These are phyloP conservation scores for Monosporascus sp. DNA, from an alignment of 2,329 filamentous ascomycete species.

Conservation along the genomic window DNA sequence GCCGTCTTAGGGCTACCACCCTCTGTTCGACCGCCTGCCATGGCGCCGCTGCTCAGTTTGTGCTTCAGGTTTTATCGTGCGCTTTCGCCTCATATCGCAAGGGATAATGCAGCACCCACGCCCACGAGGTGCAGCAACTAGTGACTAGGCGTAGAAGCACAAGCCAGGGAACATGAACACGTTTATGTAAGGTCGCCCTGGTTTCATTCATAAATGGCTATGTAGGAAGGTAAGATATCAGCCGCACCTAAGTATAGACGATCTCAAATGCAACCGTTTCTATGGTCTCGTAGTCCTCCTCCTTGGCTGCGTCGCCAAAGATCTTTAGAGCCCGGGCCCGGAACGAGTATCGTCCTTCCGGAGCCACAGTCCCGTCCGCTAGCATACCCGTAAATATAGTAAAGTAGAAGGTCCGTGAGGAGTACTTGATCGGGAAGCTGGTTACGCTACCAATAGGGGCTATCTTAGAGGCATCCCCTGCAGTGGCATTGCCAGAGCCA, in stretches of 20 bases:
- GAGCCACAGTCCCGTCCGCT: constrained; percentile 15
- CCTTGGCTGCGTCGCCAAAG: constrained; percentile 18
- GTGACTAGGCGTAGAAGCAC: too few relatives aligned
- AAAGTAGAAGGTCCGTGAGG: background rate
- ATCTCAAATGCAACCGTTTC: constrained; percentile 11
- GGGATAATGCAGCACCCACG: too few relatives aligned
- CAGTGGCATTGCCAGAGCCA: constrained; percentile 2
- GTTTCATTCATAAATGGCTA: too few relatives aligned
- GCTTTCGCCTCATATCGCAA: too few relatives aligned
- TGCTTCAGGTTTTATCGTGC: too few relatives aligned
- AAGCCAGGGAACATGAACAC: too few relatives aligned
- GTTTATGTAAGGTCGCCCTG: too few relatives aligned
- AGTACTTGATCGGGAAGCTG: constrained; percentile 12
- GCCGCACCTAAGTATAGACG: background rate
- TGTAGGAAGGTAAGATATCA: too few relatives aligned
- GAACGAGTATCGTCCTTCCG: constrained; percentile 20
- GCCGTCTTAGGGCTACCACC: too few relatives aligned
- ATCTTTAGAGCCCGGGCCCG: constrained; percentile 18
- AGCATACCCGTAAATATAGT: constrained; percentile 17
- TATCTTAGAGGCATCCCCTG: background rate
- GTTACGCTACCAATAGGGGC: background rate
- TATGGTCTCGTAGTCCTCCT: constrained; percentile 18
- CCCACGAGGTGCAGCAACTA: too few relatives aligned
- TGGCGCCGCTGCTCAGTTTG: too few relatives aligned
- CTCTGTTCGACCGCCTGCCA: too few relatives aligned